Evolutionary conservation across 2,329 filamentous ascomycete species (phyloP), one percentile per base, ranked within the genome.

Genomic region (Biscogniauxia mediterranea): DNA sequence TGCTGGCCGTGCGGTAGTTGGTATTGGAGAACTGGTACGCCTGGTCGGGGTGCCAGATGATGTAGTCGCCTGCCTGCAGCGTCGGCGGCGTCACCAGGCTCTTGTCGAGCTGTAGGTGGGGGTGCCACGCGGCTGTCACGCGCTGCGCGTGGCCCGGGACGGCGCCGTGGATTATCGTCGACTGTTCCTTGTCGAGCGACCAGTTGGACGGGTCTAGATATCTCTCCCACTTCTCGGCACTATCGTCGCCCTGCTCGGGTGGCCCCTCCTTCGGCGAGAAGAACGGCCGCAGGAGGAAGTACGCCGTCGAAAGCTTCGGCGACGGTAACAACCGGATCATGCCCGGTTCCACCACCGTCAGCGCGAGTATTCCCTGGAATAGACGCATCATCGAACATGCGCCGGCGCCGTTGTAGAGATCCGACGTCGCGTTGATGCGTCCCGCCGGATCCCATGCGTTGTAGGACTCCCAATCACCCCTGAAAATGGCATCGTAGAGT

Each of bases 341-440:
- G 57, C 78, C 79, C 3, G 79, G 78, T 64, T 80, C 76, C 59
- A 84, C 81, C 15, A 79, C 79, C 13, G 81, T 83, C 52, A 85
- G 76, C 3, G 83, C 83, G 5, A 85, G 73, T 54, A 85, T 80
- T 57, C 83, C 83, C 69, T 85, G 83, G 72, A 84, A 85, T 79
- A 85, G 83, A 68, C 83, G 82, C 71, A 85, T 83, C 72, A 85
- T 83, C 64, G 80, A 83, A 69, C 83, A 85, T 1, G 81, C 81
- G 32, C 82, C 83, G 46, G 83, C 81, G 60, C 83, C 83, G 66
- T 85, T 85, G 76, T 85, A 85, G 46, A 85, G 75, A 61, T 85
- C 83, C 25, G 79, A 79, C 8, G 83, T 84, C 19, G 83, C 81
- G 64, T 78, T 80, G 59, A 82, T 78, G 56, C 83, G 81, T 54